A percentile compares a stretch with the other conserved stretches of the same genome.
These are phyloP conservation scores for Penicillium psychrofluorescens DNA, from an alignment of 495 filamentous ascomycete genomes.

Conservation along the genomic window DNA sequence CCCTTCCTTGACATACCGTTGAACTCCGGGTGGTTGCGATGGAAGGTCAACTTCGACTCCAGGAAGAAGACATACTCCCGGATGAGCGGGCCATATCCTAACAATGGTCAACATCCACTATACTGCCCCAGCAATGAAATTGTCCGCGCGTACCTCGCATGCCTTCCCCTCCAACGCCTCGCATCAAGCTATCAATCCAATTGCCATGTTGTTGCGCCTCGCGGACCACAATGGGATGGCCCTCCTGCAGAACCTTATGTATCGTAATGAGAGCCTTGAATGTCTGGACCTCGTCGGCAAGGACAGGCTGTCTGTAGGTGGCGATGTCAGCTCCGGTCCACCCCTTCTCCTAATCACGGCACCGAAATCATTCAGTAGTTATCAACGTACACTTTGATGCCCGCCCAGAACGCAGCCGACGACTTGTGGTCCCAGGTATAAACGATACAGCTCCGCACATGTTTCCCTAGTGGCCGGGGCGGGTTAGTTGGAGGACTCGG, in stretches of 20 bases:
- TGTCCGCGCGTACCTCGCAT: constrained; percentile 50
- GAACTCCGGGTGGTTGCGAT: constrained; percentile 94
- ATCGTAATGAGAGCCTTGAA: constrained; percentile 90
- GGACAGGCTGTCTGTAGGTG: constrained; percentile 70
- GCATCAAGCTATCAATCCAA: constrained; percentile 89
- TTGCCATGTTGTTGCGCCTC: constrained; percentile 83
- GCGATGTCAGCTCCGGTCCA: constrained; percentile 3
- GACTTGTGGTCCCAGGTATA: constrained; percentile 99
- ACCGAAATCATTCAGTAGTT: not conserved
- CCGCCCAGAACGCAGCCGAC: constrained; percentile 90
- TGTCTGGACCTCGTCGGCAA: constrained; percentile 91
- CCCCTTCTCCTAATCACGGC: not conserved
- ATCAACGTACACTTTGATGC: constrained; percentile 81
- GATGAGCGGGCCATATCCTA: constrained; percentile 87
- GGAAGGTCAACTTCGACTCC: constrained; percentile 86
- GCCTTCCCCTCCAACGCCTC: constrained; percentile 79
- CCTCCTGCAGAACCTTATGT: constrained; percentile 95
- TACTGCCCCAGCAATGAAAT: constrained; percentile 5
- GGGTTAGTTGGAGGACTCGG: not conserved
- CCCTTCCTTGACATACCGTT: constrained; percentile 54
- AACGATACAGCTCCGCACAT: constrained; percentile 96
- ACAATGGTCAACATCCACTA: too few species aligned
- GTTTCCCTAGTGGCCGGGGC: constrained; percentile 56
- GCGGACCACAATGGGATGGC: constrained; percentile 76
- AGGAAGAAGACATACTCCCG: constrained; percentile 94